Evolutionary conservation across 345 rosid genomes (phyloP).

Genomic region (Lepidium africanum): DNA sequence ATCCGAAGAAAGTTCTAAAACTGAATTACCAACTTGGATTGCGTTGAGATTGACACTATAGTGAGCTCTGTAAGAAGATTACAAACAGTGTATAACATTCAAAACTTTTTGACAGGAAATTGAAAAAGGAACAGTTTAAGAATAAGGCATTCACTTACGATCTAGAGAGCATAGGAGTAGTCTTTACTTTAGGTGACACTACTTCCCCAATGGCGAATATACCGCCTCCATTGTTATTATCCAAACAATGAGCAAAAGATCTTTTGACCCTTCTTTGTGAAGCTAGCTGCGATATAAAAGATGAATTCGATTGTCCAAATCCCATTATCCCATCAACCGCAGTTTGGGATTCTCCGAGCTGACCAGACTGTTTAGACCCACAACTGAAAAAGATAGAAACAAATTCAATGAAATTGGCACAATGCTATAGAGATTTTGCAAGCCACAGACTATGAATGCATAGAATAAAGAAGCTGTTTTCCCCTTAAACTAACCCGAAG

Average conservation of each 20-base stretch:
- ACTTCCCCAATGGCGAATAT: constrained; percentile 84
- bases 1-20: constrained; percentile 46
- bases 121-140: background rate
- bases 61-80: constrained; percentile 54
- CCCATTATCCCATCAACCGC: constrained; percentile 93
- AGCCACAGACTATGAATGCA: background rate
- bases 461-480: background rate
- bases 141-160: constrained; percentile 44
- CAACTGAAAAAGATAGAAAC: constrained; percentile 37
- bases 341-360: constrained; percentile 47
- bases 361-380: constrained; percentile 76
- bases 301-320: constrained; percentile 82
- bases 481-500: constrained; percentile 57
- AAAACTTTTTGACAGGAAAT: background rate
- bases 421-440: background rate
- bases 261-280: constrained; percentile 59
- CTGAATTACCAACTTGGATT: constrained; percentile 52
- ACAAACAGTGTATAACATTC: background rate
- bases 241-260: constrained; percentile 84
- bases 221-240: constrained; percentile 70
- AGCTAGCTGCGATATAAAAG: constrained; percentile 83
- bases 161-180: constrained; percentile 72
- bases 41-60: constrained; percentile 68
- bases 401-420: background rate
- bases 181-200: constrained; percentile 61